Evolutionary conservation across 495 filamentous ascomycete species (phyloP).

Genomic region (Filosporella fistucella): DNA sequence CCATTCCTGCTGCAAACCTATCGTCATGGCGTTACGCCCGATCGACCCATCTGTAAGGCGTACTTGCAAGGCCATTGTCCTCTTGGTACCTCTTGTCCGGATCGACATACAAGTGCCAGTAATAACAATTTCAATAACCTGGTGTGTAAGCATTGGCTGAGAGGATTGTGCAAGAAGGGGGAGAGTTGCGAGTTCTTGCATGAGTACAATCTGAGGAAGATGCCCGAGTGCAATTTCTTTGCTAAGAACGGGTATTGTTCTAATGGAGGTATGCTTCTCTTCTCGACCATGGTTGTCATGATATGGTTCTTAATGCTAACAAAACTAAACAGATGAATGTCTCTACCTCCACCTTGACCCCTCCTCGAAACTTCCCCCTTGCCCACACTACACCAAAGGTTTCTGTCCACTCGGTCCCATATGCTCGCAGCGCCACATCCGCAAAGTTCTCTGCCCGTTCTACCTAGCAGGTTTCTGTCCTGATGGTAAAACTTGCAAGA

Average conservation of each 20-base stretch:
- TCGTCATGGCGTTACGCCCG: slow-evolving; percentile 69
- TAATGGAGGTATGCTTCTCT: slow-evolving; percentile 51
- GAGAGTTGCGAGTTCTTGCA: slow-evolving; percentile 93
- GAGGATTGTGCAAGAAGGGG: slow-evolving; percentile 96
- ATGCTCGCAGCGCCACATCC: slow-evolving; percentile 83
- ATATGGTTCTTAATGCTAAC: neutral
- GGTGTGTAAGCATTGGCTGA: slow-evolving; percentile 98
- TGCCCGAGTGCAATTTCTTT: slow-evolving; percentile 95
- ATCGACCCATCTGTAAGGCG: slow-evolving; percentile 77
- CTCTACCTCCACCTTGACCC: slow-evolving; percentile 93
- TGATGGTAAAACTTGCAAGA: slow-evolving; percentile 69
- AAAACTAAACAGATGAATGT: slow-evolving; percentile 64
- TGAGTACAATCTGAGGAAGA: slow-evolving; percentile 95
- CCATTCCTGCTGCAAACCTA: slow-evolving; percentile 71
- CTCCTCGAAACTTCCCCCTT: slow-evolving; percentile 71
- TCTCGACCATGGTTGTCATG: neutral
- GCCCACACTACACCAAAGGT: slow-evolving; percentile 91
- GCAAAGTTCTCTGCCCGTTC: slow-evolving; percentile 71
- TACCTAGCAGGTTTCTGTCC: slow-evolving; percentile 96
- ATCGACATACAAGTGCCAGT: slow-evolving; percentile 48
- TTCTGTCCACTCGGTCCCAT: slow-evolving; percentile 87
- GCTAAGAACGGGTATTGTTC: slow-evolving; percentile 86
- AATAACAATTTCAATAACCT: slow-evolving; percentile 64
- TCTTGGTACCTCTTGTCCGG: slow-evolving; percentile 67
- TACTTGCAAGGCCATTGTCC: slow-evolving; percentile 78